Conservation (phyloP, 257 asterid genomes). For the Nicotiana otophora region DNA sequence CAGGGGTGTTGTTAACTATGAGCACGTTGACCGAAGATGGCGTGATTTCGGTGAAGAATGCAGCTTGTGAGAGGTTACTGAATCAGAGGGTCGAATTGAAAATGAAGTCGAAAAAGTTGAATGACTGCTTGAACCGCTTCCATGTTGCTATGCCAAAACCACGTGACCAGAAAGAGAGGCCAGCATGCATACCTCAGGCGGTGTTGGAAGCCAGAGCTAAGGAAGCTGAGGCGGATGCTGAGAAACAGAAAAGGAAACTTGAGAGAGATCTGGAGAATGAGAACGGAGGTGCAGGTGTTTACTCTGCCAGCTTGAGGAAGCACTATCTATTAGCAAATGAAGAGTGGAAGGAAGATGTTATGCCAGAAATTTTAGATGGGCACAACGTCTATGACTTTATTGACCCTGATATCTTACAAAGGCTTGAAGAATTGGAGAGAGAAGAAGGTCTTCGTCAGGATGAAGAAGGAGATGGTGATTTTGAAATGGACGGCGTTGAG, state of each 20-base stretch:
- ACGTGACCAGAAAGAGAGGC: slow-evolving; percentile 86
- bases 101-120: slow-evolving; percentile 85
- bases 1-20: slow-evolving; percentile 76
- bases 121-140: slow-evolving; percentile 83
- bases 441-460: slow-evolving; percentile 81
- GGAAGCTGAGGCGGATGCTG: slow-evolving; percentile 46
- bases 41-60: slow-evolving; percentile 82
- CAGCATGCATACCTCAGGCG: slow-evolving; percentile 72
- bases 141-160: slow-evolving; percentile 92
- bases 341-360: slow-evolving; percentile 85
- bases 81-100: slow-evolving; percentile 86
- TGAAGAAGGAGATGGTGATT: slow-evolving; percentile 58
- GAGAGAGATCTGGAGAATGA: slow-evolving; percentile 90
- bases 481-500: slow-evolving; percentile 87
- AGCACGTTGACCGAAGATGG: slow-evolving; percentile 91
- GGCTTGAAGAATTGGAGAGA: slow-evolving; percentile 88
- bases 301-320: slow-evolving; percentile 93
- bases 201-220: slow-evolving; percentile 73
- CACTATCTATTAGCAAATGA: slow-evolving; percentile 68
- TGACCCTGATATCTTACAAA: slow-evolving; percentile 78
- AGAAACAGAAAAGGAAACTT: slow-evolving; percentile 61
- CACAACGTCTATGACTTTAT: slow-evolving; percentile 90
- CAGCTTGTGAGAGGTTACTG: slow-evolving; percentile 89
- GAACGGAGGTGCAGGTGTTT: slow-evolving; percentile 99
- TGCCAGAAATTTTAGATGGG: slow-evolving; percentile 89